Conservation (phyloP, 2,329 filamentous ascomycete genomes). For the Elsinoe necatrix region DNA sequence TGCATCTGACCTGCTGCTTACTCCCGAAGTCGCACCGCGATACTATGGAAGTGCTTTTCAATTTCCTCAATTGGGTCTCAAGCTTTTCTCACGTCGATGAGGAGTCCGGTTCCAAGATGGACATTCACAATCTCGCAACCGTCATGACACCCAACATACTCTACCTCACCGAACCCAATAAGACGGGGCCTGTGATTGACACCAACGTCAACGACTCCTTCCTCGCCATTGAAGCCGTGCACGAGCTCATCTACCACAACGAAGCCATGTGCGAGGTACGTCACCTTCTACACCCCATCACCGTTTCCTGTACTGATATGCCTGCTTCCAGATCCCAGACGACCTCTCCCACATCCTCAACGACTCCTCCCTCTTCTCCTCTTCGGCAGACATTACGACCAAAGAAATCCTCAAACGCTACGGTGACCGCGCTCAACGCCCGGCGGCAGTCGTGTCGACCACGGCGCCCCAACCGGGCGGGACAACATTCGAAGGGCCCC, state of each 20-base stretch:
- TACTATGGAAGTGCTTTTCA: slow-evolving; percentile 88
- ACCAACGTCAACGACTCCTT: slow-evolving; percentile 67
- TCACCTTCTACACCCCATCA: slow-evolving; percentile 19
- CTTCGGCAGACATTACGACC: slow-evolving; percentile 77
- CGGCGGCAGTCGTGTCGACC: slow-evolving; percentile 36
- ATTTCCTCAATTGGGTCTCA: slow-evolving; percentile 93
- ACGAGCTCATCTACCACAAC: slow-evolving; percentile 83
- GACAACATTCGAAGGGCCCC: slow-evolving; percentile 16
- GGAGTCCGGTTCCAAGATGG: slow-evolving; percentile 97
- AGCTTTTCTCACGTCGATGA: slow-evolving; percentile 97
- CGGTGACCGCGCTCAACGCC: slow-evolving; percentile 65
- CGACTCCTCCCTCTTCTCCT: slow-evolving; percentile 74
- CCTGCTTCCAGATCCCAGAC: slow-evolving; percentile 74
- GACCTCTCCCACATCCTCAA: slow-evolving; percentile 80
- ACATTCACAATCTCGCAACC: slow-evolving; percentile 92
- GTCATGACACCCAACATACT: slow-evolving; percentile 94
- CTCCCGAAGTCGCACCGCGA: slow-evolving; percentile 88
- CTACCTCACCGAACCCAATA: slow-evolving; percentile 42
- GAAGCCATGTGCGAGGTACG: slow-evolving; percentile 95
- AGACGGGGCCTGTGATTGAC: slow-evolving; percentile 40
- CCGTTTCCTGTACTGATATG: slow-evolving; percentile 21
- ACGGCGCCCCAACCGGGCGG: slow-evolving; percentile 23
- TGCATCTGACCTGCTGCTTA: slow-evolving; percentile 87
- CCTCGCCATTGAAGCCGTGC: slow-evolving; percentile 84
- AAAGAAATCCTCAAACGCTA: slow-evolving; percentile 96